These are phyloP conservation scores for Fagus sylvatica DNA, from an alignment of 306 rosid species.

Conservation along the genomic window DNA sequence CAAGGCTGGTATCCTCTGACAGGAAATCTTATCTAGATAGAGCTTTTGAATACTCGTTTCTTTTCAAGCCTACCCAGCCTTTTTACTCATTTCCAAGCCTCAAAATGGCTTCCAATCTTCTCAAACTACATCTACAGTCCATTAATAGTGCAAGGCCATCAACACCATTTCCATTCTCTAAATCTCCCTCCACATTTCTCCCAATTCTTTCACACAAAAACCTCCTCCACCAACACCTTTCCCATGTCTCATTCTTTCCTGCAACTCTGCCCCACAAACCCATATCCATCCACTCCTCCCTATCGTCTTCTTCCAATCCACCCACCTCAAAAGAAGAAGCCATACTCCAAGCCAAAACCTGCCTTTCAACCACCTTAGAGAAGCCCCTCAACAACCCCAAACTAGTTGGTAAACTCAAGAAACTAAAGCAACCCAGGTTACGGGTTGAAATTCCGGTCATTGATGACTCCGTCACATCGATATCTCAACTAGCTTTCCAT, in stretches of 20 bases:
- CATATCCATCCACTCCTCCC: conserved; percentile 40
- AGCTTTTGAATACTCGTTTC: conserved; percentile 10
- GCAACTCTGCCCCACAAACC: conserved; percentile 36
- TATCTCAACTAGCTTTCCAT: conserved; percentile 61
- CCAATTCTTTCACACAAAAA: conserved; percentile 25
- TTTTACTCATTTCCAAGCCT: conserved; percentile 5
- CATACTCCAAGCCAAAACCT: conserved; percentile 70
- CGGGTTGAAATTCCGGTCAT: conserved; percentile 72
- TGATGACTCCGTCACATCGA: conserved; percentile 61
- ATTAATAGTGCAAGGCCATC: conserved; percentile 34
- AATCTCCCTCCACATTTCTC: conserved; percentile 30
- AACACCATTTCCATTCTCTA: conserved; percentile 23
- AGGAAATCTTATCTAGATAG: conserved; percentile 40
- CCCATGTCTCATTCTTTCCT: conserved; percentile 27
- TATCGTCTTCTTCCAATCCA: conserved; percentile 66
- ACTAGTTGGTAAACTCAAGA: conserved; percentile 62
- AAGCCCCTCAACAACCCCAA: conserved; percentile 82
- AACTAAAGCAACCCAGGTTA: conserved; percentile 69
- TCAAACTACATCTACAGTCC: conserved; percentile 32
- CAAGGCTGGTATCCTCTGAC: conserved; percentile 19
- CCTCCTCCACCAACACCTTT: conserved; percentile 21
- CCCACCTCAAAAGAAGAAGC: conserved; percentile 84
- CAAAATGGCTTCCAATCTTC: conserved; percentile 61
- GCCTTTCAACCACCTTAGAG: conserved; percentile 68
- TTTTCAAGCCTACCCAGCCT: conserved; percentile 1